phyloP scores from a whole-genome alignment of 208 protist species.

The Jaenimonas drosophilae region DNA sequence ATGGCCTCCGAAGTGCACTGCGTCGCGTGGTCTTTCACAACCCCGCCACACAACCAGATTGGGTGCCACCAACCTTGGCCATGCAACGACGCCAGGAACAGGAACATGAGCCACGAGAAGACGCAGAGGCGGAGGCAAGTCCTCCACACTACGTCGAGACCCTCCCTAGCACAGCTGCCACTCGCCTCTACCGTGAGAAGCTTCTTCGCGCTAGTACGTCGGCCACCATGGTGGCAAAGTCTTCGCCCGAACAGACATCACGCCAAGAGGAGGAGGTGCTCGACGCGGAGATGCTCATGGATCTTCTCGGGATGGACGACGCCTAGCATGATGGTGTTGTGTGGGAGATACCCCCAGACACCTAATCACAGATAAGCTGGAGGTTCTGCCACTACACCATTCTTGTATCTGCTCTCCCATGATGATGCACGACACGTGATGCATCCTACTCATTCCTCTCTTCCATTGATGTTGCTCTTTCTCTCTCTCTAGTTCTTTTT shows the following conservation, averaged over 20 bases:
- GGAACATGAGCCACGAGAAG: background rate
- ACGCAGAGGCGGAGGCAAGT: background rate
- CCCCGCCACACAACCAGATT: constrained; percentile 57
- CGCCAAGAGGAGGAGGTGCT: constrained; percentile 1
- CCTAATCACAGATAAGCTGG: no score
- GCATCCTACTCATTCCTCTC: constrained; percentile 2
- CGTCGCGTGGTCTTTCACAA: constrained; percentile 73
- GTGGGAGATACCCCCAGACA: no score
- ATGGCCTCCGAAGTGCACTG: constrained; percentile 22
- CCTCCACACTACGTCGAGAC: constrained; percentile 1
- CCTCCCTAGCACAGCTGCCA: constrained; percentile 4
- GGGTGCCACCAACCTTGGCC: constrained; percentile 46
- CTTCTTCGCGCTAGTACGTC: no score
- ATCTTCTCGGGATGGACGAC: background rate
- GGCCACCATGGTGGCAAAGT: no score
- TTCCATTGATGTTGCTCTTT: constrained; percentile 2
- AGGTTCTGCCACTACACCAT: no score
- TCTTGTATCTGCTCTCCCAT: constrained; percentile 7
- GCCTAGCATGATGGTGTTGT: no score
- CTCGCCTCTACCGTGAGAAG: no score
- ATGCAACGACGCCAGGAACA: constrained; percentile 8
- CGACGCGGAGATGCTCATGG: constrained; percentile 2
- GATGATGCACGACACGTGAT: background rate
- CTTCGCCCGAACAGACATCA: background rate
- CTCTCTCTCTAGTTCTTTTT: background rate